A percentile compares a stretch with the other conserved stretches of the same genome.
Evolutionary conservation across 2,329 filamentous ascomycete genomes (phyloP).

Genomic region (Dactylellina leptospora): DNA sequence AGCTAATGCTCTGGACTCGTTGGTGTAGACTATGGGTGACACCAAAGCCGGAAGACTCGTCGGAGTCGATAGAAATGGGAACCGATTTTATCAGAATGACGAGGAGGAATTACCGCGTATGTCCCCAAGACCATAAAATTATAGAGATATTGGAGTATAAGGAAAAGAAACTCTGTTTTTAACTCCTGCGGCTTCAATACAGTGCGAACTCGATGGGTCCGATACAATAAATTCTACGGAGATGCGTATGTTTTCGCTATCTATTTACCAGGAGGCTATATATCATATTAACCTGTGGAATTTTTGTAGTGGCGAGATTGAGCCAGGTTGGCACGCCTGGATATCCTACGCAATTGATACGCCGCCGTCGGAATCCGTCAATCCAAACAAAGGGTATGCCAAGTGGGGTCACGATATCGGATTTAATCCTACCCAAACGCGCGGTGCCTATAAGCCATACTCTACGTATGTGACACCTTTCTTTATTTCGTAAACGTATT

Average conservation of each 20-base stretch:
- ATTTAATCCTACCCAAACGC: slow-evolving; percentile 77
- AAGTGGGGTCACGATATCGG: slow-evolving; percentile 59
- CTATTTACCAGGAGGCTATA: slow-evolving; percentile 2
- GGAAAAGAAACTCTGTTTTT: too few species aligned
- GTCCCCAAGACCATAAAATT: slow-evolving; percentile 57
- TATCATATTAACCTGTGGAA: slow-evolving; percentile 21
- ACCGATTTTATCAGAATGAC: slow-evolving; percentile 96
- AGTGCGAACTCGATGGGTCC: slow-evolving; percentile 97
- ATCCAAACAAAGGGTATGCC: slow-evolving; percentile 39
- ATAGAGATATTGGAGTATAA: too few species aligned
- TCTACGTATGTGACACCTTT: slow-evolving; percentile 76
- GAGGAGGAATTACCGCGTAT: slow-evolving; percentile 87
- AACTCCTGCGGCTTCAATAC: slow-evolving; percentile 28
- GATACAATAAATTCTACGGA: slow-evolving; percentile 88
- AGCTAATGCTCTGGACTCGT: neutral
- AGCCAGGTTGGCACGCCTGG: slow-evolving; percentile 96
- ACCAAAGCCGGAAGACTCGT: slow-evolving; percentile 92
- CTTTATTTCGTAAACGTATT: neutral
- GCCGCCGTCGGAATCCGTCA: slow-evolving; percentile 68
- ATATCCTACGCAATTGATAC: slow-evolving; percentile 92
- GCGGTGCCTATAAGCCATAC: slow-evolving; percentile 89
- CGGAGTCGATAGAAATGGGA: slow-evolving; percentile 87
- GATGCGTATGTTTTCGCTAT: slow-evolving; percentile 69
- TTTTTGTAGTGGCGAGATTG: slow-evolving; percentile 74
- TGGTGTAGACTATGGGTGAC: slow-evolving; percentile 69